Evolutionary conservation across 805 yeast species (phyloP), one percentile per base, ranked within the genome.

Genomic region (Ogataea nonfermentans): DNA sequence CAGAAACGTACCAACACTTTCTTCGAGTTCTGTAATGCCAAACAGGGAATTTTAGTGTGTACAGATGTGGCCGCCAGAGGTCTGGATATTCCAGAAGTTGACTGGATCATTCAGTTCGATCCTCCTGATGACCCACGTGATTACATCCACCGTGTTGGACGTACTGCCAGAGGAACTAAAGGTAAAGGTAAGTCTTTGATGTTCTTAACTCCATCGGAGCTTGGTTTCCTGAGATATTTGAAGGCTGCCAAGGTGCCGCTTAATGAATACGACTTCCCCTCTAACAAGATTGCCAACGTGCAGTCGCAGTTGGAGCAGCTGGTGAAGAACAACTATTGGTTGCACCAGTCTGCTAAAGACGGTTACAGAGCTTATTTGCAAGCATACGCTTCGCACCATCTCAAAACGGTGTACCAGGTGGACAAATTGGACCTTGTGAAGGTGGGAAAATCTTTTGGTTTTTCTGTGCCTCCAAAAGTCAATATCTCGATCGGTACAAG

Each of bases 91-190:
- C 99, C 99, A 38, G 83, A 95, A 20, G 99, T 93, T 40, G 99
- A 95, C 70, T 93, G 99, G 99, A 93, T 93, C 58, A 84, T 93
- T 50, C 99, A 93, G 71, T 93, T 88, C 59, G 99, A 93, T 65
- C 99, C 99, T 40, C 99, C 99, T 63, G 99, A 93, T 82, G 99
- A 93, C 68, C 99, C 99, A 66, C 81, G 98, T 69, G 98, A 93
- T 67, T 93, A 93, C 64, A 93, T 93, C 53, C 99, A 93, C 70
- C 81, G 99, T 66, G 99, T 93, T 25, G 99, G 99, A 51, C 83
- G 99, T 73, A 93, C 99, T 19, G 99, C 99, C 25, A 83, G 99
- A 72, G 95, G 95, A 49, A 68, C 83, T 15, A 60, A 76, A 34
- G 98, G 96, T 41, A 82, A 81, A 60, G 99, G 99, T 56, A 86